Evolutionary conservation across 495 filamentous ascomycete genomes (phyloP).

Genomic region (Xylaria nigripes): DNA sequence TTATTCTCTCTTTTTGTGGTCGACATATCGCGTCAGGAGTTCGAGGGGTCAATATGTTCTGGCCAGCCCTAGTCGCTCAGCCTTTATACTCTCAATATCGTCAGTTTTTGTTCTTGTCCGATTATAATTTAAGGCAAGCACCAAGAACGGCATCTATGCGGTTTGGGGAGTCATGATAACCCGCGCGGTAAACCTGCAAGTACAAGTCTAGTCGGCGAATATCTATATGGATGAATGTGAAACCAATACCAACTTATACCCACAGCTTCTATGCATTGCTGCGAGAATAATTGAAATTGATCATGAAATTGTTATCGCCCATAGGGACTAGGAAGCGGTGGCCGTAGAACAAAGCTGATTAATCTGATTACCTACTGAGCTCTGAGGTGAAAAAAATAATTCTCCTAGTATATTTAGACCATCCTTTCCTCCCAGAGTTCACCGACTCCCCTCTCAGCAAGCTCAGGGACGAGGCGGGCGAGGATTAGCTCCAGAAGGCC

Average conservation of each 20-base stretch:
- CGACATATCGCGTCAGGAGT: too few species aligned
- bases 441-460: slow-evolving; percentile 61
- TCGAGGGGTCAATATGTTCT: too few species aligned
- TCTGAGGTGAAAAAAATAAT: not conserved
- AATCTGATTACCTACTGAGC: not conserved
- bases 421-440: slow-evolving; percentile 69
- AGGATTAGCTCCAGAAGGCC: slow-evolving; percentile 68
- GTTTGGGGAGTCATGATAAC: too few species aligned
- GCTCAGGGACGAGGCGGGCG: slow-evolving; percentile 72
- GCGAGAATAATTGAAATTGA: not conserved
- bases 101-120: too few species aligned
- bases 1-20: too few species aligned
- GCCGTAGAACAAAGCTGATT: too few species aligned
- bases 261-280: too few species aligned
- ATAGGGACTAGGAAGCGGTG: too few species aligned
- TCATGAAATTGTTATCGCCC: not conserved
- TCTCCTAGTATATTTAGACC: slow-evolving; percentile 25
- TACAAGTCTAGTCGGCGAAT: not conserved
- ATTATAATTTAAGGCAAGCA: too few species aligned
- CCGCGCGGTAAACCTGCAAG: not conserved
- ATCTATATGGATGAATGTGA: not conserved
- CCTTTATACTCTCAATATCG: too few species aligned
- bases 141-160: not conserved
- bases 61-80: too few species aligned
- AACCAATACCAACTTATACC: too few species aligned